These are phyloP conservation scores for Chimonanthus salicifolius DNA, from an alignment of 164 flowering plant genomes.

Conservation along the genomic window DNA sequence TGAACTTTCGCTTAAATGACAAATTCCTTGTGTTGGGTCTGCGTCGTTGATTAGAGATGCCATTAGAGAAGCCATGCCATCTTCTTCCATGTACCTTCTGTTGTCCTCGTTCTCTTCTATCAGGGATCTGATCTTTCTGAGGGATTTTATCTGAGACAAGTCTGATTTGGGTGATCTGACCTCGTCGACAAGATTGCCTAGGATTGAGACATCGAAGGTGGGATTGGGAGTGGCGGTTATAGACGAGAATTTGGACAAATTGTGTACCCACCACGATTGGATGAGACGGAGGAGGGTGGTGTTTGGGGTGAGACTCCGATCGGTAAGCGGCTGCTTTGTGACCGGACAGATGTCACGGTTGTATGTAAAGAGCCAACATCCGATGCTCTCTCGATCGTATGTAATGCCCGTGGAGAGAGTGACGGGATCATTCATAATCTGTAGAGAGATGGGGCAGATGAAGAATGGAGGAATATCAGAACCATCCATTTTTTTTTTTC, in stretches of 20 bases:
- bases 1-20: not conserved
- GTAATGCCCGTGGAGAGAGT: constrained; percentile 61
- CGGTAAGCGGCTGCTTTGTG: constrained; percentile 30
- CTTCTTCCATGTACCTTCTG: constrained; percentile 35
- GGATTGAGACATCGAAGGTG: constrained; percentile 12
- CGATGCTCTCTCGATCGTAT: constrained; percentile 65
- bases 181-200: constrained; percentile 33
- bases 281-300: constrained; percentile 62
- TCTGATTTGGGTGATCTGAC: constrained; percentile 25
- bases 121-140: constrained; percentile 39
- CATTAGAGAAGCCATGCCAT: constrained; percentile 39
- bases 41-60: constrained; percentile 31
- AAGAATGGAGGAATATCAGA: constrained; percentile 54
- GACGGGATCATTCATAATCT: constrained; percentile 74
- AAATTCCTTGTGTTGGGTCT: not conserved
- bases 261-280: constrained; percentile 51
- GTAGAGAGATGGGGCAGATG: constrained; percentile 65
- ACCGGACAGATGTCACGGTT: constrained; percentile 56
- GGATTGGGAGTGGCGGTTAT: constrained; percentile 30
- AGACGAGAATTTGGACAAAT: constrained; percentile 7
- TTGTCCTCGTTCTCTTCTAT: constrained; percentile 36
- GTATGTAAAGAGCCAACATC: constrained; percentile 46
- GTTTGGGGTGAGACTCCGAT: constrained; percentile 52
- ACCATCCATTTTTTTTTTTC: constrained; percentile 28
- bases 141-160: constrained; percentile 21